Conservation (phyloP, 2,329 filamentous ascomycete species). For the Dactylonectria estremocensis region DNA sequence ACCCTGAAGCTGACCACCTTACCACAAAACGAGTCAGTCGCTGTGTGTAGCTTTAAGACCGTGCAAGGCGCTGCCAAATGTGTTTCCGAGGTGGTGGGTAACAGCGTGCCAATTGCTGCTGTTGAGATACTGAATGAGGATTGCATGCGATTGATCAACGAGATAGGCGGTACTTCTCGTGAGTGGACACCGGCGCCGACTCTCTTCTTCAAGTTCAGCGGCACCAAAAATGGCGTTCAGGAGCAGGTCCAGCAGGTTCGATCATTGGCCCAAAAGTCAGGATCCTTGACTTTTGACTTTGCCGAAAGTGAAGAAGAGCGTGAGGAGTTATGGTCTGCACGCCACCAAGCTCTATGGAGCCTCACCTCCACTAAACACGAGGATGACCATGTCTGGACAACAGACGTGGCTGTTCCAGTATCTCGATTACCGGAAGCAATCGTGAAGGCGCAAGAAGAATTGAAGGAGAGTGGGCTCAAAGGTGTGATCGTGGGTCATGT, state of each 20-base stretch:
- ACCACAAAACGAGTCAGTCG: slow-evolving; percentile 85
- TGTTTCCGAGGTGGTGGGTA: slow-evolving; percentile 83
- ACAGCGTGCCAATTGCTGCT: slow-evolving; percentile 89
- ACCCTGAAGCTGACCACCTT: slow-evolving; percentile 88
- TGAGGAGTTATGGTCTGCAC: slow-evolving; percentile 84
- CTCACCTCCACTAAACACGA: slow-evolving; percentile 77
- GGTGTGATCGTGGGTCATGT: slow-evolving; percentile 78
- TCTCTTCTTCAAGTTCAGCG: slow-evolving; percentile 88
- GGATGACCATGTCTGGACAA: slow-evolving; percentile 86
- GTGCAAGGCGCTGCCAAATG: slow-evolving; percentile 83
- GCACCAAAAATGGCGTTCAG: slow-evolving; percentile 79
- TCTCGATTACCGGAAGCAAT: slow-evolving; percentile 81
- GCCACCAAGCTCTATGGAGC: slow-evolving; percentile 89
- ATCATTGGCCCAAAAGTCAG: slow-evolving; percentile 71
- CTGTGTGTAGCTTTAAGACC: slow-evolving; percentile 73
- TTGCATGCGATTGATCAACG: slow-evolving; percentile 83
- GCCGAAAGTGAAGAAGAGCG: slow-evolving; percentile 79
- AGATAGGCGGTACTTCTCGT: slow-evolving; percentile 75
- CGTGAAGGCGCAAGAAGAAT: slow-evolving; percentile 74
- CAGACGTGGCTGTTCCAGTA: slow-evolving; percentile 88
- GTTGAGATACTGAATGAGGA: slow-evolving; percentile 94
- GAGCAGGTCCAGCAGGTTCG: slow-evolving; percentile 82
- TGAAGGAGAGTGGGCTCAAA: slow-evolving; percentile 60
- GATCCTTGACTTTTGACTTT: slow-evolving; percentile 83
- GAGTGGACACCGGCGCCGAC: slow-evolving; percentile 82